Evolutionary conservation across 2,329 filamentous ascomycete species (phyloP).

Genomic region (Gaeumannomyces sp.): DNA sequence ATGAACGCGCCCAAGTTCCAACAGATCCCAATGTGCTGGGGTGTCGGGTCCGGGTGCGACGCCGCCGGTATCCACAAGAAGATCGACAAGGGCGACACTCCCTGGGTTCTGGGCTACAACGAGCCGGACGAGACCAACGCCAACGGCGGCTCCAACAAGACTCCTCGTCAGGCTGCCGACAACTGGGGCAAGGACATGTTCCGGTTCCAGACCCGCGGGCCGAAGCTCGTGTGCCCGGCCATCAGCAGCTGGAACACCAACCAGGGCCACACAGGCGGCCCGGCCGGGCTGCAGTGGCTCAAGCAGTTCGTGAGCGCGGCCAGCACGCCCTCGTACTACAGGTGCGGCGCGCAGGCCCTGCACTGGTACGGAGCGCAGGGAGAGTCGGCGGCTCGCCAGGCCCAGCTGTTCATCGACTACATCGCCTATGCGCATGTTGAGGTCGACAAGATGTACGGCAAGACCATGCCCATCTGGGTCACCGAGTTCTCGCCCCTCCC

Average conservation of each 20-base stretch:
- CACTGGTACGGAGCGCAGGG: conserved; percentile 15
- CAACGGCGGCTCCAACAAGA: conserved; percentile 11
- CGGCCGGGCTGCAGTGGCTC: conserved; percentile 14
- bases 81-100: conserved; percentile 12
- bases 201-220: conserved; percentile 11
- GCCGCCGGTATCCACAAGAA: conserved; percentile 6
- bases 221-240: conserved; percentile 15
- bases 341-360: conserved; percentile 15
- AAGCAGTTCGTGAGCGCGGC: conserved; percentile 11
- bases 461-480: conserved; percentile 15
- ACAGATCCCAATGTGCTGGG: conserved; percentile 15
- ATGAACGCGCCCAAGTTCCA: conserved; percentile 12
- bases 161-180: conserved; percentile 11
- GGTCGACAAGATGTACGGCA: conserved; percentile 13
- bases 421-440: conserved; percentile 11
- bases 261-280: conserved; percentile 10
- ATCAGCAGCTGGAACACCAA: conserved; percentile 13
- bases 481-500: conserved; percentile 15
- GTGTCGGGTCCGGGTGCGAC: conserved; percentile 6
- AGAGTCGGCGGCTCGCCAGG: conserved; percentile 9
- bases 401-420: conserved; percentile 14
- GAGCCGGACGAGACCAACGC: conserved; percentile 13
- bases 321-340: conserved; percentile 8
- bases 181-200: conserved; percentile 15
- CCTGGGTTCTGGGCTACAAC: conserved; percentile 16